These are phyloP conservation scores for Penicillium alfredii DNA, from an alignment of 495 filamentous ascomycete genomes.

Conservation along the genomic window DNA sequence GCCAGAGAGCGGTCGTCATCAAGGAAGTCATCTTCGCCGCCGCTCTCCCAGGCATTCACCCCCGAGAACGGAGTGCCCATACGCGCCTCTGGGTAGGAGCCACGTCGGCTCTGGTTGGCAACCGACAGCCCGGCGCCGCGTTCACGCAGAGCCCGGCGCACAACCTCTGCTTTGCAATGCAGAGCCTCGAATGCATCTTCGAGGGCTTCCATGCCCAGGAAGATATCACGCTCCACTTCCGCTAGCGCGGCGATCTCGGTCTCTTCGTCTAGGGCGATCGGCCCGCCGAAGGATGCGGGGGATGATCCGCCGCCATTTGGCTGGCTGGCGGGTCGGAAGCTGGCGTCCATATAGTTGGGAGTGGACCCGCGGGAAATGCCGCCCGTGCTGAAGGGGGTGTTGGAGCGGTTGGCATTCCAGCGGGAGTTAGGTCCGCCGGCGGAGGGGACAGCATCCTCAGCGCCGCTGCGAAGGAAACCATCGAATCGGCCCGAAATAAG, in stretches of 20 bases:
- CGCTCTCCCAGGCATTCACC: conserved; percentile 35
- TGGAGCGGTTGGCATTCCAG: conserved; percentile 38
- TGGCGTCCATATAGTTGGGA: conserved; percentile 32
- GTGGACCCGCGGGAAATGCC: conserved; percentile 38
- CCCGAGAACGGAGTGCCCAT: conserved; percentile 53
- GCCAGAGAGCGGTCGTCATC: conserved; percentile 64
- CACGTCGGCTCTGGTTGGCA: conserved; percentile 66
- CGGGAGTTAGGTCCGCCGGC: conserved; percentile 13
- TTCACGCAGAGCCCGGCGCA: conserved; percentile 72
- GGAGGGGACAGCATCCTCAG: conserved; percentile 52
- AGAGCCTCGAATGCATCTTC: conserved; percentile 94
- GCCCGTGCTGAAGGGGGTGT: conserved; percentile 37
- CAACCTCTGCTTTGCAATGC: conserved; percentile 74
- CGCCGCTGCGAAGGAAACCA: conserved; percentile 93
- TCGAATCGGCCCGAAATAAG: conserved; percentile 94
- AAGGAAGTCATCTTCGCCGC: conserved; percentile 56
- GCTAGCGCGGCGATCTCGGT: conserved; percentile 84
- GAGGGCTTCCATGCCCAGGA: conserved; percentile 84
- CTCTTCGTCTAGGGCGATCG: conserved; percentile 89
- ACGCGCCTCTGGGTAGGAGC: conserved; percentile 45
- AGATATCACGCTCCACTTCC: conserved; percentile 90
- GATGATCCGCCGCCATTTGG: conserved; percentile 27
- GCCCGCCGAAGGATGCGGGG: conserved; percentile 47
- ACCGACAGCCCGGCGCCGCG: conserved; percentile 73
- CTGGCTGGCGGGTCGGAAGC: conserved; percentile 36